Conservation (phyloP, 164 flowering plant species). For the Kingdonia uniflora region DNA sequence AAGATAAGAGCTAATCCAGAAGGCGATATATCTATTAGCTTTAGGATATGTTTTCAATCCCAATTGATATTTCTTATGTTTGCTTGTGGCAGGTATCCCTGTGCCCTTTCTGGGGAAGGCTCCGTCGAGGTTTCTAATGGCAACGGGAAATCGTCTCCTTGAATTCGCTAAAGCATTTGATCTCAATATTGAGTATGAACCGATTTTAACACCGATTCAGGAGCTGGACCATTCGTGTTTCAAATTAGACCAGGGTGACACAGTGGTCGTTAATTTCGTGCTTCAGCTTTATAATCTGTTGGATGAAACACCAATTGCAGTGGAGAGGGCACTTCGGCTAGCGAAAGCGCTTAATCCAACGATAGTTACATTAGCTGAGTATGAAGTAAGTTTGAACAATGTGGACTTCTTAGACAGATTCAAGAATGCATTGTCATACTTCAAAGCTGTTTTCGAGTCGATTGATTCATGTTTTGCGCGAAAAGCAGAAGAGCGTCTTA, state of each 20-base stretch:
- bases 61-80: too few relatives aligned
- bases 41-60: too few relatives aligned
- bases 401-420: slow-evolving; percentile 39
- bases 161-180: slow-evolving; percentile 65
- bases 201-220: slow-evolving; percentile 45
- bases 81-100: too few relatives aligned
- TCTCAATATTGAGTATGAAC: slow-evolving; percentile 66
- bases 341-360: slow-evolving; percentile 56
- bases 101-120: too few relatives aligned
- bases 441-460: slow-evolving; percentile 45
- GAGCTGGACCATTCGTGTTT: slow-evolving; percentile 45
- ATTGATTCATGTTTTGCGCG: not conserved
- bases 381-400: slow-evolving; percentile 55
- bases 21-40: too few relatives aligned
- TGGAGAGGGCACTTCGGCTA: slow-evolving; percentile 36
- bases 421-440: slow-evolving; percentile 50
- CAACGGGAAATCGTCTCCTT: slow-evolving; percentile 47
- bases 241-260: slow-evolving; percentile 47
- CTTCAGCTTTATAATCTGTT: too few relatives aligned
- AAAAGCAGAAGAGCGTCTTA: not conserved
- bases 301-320: slow-evolving; percentile 36
- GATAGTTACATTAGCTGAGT: slow-evolving; percentile 72
- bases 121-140: too few relatives aligned
- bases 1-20: too few relatives aligned
- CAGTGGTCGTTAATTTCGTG: slow-evolving; percentile 72